Conservation (phyloP, 306 rosid species). For the Cucumis cinereus region DNA sequence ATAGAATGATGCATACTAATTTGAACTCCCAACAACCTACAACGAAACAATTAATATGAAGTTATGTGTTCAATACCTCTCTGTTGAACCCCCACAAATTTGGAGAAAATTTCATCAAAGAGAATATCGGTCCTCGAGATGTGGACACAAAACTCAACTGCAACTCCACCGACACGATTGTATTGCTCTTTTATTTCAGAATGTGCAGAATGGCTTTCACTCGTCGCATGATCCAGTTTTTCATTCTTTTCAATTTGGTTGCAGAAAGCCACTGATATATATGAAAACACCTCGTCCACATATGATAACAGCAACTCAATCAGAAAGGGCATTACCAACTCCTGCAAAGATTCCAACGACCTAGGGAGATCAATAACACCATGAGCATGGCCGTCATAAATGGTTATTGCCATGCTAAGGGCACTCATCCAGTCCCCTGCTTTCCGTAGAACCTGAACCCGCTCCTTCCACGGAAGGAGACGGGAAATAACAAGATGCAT, state of each 20-base stretch:
- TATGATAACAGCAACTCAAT: slow-evolving; percentile 81
- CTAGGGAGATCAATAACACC: slow-evolving; percentile 94
- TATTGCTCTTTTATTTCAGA: slow-evolving; percentile 88
- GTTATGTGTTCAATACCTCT: slow-evolving; percentile 43
- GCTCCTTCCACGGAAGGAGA: slow-evolving; percentile 97
- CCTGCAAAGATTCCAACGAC: slow-evolving; percentile 79
- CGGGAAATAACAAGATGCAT: slow-evolving; percentile 65
- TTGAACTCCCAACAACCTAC: background rate
- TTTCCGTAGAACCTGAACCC: slow-evolving; percentile 64
- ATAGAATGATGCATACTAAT: background rate
- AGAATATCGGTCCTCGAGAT: slow-evolving; percentile 84
- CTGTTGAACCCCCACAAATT: slow-evolving; percentile 63
- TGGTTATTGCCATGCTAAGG: slow-evolving; percentile 87
- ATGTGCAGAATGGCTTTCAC: slow-evolving; percentile 45
- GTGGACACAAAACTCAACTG: slow-evolving; percentile 97
- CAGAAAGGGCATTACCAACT: slow-evolving; percentile 81
- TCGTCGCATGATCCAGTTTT: slow-evolving; percentile 25
- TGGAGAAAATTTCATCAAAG: slow-evolving; percentile 85
- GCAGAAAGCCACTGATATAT: slow-evolving; percentile 85
- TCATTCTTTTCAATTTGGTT: slow-evolving; percentile 69
- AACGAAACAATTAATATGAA: slow-evolving; percentile 6
- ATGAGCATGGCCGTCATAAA: slow-evolving; percentile 89
- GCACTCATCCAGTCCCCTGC: slow-evolving; percentile 99
- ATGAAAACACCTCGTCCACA: slow-evolving; percentile 93
- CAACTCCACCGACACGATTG: slow-evolving; percentile 94